Conservation (phyloP, 495 filamentous ascomycete genomes). For the Xylaria castorea region DNA sequence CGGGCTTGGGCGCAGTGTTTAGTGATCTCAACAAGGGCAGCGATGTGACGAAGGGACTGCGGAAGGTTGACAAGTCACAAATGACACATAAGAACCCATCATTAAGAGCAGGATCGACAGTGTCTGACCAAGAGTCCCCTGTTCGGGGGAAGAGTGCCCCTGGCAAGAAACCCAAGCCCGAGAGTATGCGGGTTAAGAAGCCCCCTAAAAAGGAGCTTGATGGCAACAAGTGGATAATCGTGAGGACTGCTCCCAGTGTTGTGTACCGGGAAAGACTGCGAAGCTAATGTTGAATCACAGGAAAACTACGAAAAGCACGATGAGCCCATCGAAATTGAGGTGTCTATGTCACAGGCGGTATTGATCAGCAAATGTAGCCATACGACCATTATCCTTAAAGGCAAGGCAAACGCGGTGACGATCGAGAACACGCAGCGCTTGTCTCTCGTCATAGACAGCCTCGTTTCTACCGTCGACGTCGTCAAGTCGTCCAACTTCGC, state of each 20-base stretch:
- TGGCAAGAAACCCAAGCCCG: conserved; percentile 90
- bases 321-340: conserved; percentile 76
- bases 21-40: conserved; percentile 88
- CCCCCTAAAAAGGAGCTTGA: conserved; percentile 90
- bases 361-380: conserved; percentile 90
- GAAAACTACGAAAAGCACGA: conserved; percentile 89
- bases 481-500: conserved; percentile 95
- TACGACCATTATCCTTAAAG: conserved; percentile 84
- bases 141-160: conserved; percentile 77
- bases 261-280: background rate
- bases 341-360: conserved; percentile 83
- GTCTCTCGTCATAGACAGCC: conserved; percentile 83
- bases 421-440: conserved; percentile 87
- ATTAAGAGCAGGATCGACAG: conserved; percentile 74
- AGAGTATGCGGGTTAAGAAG: conserved; percentile 92
- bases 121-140: conserved; percentile 65
- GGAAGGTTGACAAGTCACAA: conserved; percentile 90
- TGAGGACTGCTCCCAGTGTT: conserved; percentile 40
- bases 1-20: conserved; percentile 85
- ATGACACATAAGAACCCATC: conserved; percentile 99
- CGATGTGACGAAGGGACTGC: conserved; percentile 80
- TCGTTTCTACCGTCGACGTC: conserved; percentile 89
- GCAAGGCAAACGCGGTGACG: conserved; percentile 94
- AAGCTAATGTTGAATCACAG: conserved; percentile 43
- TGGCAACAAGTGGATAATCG: conserved; percentile 93